A percentile compares a stretch with the other conserved stretches of the same genome.
phyloP scores from a whole-genome alignment of 1,284 basidiomycete genomes.

The Cystobasidium sp. region DNA sequence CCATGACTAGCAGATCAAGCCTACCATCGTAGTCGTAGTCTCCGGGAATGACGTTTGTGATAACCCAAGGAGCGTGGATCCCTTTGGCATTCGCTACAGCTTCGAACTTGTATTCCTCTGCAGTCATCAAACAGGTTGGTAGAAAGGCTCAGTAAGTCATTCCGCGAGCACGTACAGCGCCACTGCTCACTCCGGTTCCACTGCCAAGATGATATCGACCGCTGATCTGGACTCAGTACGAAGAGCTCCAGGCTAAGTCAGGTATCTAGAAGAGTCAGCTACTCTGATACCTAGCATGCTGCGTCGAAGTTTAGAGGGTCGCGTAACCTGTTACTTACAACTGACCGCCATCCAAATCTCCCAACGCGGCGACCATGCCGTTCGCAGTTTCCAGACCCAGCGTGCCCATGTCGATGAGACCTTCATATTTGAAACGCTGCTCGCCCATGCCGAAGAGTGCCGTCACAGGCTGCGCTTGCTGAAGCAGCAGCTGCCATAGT shows the following conservation, averaged over 20 bases:
- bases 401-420: constrained; percentile 76
- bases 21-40: constrained; percentile 92
- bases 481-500: constrained; percentile 13
- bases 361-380: constrained; percentile 80
- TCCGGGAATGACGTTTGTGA: constrained; percentile 79
- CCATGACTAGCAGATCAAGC: constrained; percentile 86
- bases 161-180: background rate
- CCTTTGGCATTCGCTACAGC: constrained; percentile 60
- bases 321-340: constrained; percentile 65
- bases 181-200: constrained; percentile 77
- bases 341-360: constrained; percentile 94
- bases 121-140: background rate
- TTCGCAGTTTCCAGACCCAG: constrained; percentile 72
- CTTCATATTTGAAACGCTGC: constrained; percentile 81
- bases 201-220: constrained; percentile 71
- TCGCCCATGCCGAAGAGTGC: constrained; percentile 43
- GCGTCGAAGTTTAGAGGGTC: too few species aligned
- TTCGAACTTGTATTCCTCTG: constrained; percentile 68
- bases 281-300: too few species aligned
- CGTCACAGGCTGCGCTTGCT: constrained; percentile 23
- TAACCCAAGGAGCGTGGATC: constrained; percentile 51
- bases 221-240: constrained; percentile 71
- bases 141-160: background rate
- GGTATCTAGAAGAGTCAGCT: constrained; percentile 59
- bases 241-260: constrained; percentile 69